These are phyloP conservation scores for Tardiomyces digboiensis DNA, from an alignment of 1,139 yeast species.

Conservation along the genomic window DNA sequence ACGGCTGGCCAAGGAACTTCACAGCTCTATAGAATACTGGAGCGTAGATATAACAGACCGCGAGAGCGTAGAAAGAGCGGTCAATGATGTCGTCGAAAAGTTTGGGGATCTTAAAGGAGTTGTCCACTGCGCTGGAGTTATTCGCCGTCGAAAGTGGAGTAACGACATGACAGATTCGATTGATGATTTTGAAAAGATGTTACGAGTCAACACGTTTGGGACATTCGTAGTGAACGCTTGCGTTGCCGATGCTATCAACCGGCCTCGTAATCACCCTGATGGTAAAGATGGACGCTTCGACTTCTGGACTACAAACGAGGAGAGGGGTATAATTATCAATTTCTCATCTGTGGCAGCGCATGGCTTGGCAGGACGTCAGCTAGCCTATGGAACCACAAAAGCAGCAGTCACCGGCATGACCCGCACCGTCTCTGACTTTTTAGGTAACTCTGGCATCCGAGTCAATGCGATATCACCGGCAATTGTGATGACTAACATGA, in stretches of 20 bases:
- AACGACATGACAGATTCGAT: constrained; percentile 12
- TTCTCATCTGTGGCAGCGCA: constrained; percentile 11
- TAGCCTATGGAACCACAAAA: constrained; percentile 30
- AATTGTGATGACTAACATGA: constrained; percentile 51
- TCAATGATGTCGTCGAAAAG: constrained; percentile 4
- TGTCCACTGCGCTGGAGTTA: constrained; percentile 10
- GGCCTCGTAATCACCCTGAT: constrained; percentile 9
- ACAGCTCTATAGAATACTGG: neutral
- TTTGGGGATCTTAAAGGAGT: constrained; percentile 10
- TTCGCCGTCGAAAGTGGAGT: constrained; percentile 9
- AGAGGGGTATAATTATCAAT: constrained; percentile 12
- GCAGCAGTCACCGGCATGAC: constrained; percentile 57
- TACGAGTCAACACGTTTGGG: constrained; percentile 11
- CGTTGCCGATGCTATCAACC: constrained; percentile 12
- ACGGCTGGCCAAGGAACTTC: neutral
- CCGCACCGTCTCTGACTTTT: constrained; percentile 41
- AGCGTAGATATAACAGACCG: constrained; percentile 6
- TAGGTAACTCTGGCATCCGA: constrained; percentile 32
- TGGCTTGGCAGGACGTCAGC: constrained; percentile 10
- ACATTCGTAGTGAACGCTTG: constrained; percentile 12
- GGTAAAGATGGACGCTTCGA: constrained; percentile 5
- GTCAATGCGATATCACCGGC: constrained; percentile 56
- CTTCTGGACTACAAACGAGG: constrained; percentile 13
- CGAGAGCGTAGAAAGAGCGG: constrained; percentile 4
- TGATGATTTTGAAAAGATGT: constrained; percentile 10